These are phyloP conservation scores for Capsella rubella DNA, from an alignment of 441 rosid species.

Conservation along the genomic window DNA sequence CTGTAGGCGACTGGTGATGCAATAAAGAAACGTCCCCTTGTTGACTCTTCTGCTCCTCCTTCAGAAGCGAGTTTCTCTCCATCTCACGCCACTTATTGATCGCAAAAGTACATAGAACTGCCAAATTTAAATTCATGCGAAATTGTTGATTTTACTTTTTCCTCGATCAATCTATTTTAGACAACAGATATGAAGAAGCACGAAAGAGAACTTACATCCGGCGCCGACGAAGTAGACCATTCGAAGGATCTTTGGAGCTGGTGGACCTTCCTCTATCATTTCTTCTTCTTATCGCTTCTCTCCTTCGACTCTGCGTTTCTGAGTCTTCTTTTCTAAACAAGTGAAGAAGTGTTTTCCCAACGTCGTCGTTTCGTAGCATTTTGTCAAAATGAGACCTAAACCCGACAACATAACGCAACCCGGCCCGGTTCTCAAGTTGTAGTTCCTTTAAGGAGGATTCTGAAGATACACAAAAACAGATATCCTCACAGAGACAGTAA, in stretches of 20 bases:
- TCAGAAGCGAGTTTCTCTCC: constrained; percentile 56
- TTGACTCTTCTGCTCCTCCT: constrained; percentile 49
- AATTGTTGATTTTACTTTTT: background rate
- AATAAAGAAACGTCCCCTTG: constrained; percentile 32
- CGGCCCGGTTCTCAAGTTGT: constrained; percentile 28
- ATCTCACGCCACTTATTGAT: constrained; percentile 76
- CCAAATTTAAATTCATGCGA: background rate
- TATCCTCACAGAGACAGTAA: too few species aligned
- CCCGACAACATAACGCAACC: constrained; percentile 24
- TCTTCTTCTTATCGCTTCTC: constrained; percentile 25
- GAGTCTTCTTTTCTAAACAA: background rate
- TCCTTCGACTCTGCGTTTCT: background rate
- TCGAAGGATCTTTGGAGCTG: constrained; percentile 67
- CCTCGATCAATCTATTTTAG: background rate
- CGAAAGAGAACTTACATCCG: constrained; percentile 54
- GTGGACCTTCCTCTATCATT: constrained; percentile 72
- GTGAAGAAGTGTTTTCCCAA: background rate
- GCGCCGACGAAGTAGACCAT: constrained; percentile 72
- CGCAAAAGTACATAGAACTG: constrained; percentile 63
- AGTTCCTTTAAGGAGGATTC: too few species aligned
- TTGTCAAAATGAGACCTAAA: constrained; percentile 19
- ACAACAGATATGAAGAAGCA: background rate
- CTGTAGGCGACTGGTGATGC: constrained; percentile 40
- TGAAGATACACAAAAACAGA: too few species aligned
- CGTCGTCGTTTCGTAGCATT: constrained; percentile 15